Percentiles rank a stretch among this genome's conserved stretches.
Conservation (phyloP, 106 monocot species). For the Vanilla planifolia region DNA sequence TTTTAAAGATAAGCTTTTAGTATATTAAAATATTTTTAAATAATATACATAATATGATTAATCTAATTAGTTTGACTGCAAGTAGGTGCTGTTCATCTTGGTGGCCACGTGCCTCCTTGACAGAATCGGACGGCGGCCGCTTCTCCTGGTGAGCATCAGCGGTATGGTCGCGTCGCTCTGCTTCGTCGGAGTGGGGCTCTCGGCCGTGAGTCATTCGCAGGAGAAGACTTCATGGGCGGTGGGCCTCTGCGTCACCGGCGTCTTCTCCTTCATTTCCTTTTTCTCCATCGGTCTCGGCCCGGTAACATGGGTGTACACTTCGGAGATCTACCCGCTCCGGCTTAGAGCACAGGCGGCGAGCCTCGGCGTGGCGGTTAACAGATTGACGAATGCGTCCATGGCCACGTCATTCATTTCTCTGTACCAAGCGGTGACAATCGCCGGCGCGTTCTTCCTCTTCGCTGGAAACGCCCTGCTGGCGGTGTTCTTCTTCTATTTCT, state of each 20-base stretch:
- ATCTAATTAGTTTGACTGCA: too few species aligned
- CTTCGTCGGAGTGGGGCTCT: slow-evolving; percentile 27
- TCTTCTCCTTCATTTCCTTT: slow-evolving; percentile 16
- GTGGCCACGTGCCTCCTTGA: slow-evolving; percentile 39
- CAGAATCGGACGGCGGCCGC: slow-evolving; percentile 38
- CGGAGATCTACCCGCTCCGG: slow-evolving; percentile 34
- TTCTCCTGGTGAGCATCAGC: slow-evolving; percentile 28
- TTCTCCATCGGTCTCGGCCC: slow-evolving; percentile 29
- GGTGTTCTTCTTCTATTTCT: slow-evolving; percentile 46
- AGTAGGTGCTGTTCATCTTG: slow-evolving; percentile 20
- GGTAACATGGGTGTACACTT: slow-evolving; percentile 29
- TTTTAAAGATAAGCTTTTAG: too few species aligned
- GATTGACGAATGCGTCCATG: slow-evolving; percentile 30
- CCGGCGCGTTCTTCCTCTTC: slow-evolving; percentile 50
- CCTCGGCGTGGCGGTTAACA: slow-evolving; percentile 37
- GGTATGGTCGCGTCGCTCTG: slow-evolving; percentile 31
- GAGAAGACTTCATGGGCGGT: slow-evolving; percentile 13
- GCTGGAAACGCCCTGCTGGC: slow-evolving; percentile 26
- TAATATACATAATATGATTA: too few species aligned
- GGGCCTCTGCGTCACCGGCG: slow-evolving; percentile 6
- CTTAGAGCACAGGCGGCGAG: slow-evolving; percentile 33
- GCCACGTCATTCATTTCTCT: slow-evolving; percentile 49
- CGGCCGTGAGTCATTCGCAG: slow-evolving; percentile 12
- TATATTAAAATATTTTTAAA: too few species aligned
- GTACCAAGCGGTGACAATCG: slow-evolving; percentile 47